phyloP scores from a whole-genome alignment of 2,329 filamentous ascomycete species.

The Epichloe amarillans region DNA sequence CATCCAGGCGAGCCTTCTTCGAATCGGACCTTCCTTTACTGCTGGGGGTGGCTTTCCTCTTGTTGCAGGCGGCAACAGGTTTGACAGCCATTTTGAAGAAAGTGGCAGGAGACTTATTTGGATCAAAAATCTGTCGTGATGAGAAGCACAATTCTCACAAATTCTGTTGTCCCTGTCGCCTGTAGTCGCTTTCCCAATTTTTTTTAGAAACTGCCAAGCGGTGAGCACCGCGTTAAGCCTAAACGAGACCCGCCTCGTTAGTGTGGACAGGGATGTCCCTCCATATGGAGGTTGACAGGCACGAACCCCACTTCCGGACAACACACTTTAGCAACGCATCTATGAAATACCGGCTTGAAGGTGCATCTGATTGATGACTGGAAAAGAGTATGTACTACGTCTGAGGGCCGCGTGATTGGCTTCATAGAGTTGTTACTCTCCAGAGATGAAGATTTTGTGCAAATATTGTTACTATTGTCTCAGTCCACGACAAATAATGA shows the following conservation, averaged over 20 bases:
- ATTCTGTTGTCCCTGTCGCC: neutral
- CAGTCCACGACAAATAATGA: no score
- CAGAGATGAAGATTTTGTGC: no score
- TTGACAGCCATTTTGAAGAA: conserved; percentile 33
- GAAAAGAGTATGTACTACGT: no score
- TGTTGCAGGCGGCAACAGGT: conserved; percentile 32
- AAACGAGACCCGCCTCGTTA: conserved; percentile 1
- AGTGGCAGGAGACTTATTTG: neutral
- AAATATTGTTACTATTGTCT: no score
- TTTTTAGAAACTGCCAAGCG: conserved; percentile 22
- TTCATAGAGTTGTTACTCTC: no score
- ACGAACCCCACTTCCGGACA: no score
- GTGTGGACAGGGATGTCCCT: no score
- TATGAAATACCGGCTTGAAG: no score
- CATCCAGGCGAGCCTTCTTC: conserved; percentile 39
- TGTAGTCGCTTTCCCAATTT: conserved; percentile 7
- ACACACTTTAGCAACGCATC: no score
- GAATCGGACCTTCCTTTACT: conserved; percentile 29
- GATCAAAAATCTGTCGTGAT: neutral
- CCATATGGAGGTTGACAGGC: no score
- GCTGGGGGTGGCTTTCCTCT: conserved; percentile 39
- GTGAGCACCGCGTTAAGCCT: conserved; percentile 17
- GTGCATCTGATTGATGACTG: no score
- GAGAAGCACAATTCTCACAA: neutral
- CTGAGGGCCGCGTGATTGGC: no score